Percentiles rank a stretch among this genome's conserved stretches.
phyloP scores from a whole-genome alignment of 495 filamentous ascomycete species.

The Cryomyces minteri region DNA sequence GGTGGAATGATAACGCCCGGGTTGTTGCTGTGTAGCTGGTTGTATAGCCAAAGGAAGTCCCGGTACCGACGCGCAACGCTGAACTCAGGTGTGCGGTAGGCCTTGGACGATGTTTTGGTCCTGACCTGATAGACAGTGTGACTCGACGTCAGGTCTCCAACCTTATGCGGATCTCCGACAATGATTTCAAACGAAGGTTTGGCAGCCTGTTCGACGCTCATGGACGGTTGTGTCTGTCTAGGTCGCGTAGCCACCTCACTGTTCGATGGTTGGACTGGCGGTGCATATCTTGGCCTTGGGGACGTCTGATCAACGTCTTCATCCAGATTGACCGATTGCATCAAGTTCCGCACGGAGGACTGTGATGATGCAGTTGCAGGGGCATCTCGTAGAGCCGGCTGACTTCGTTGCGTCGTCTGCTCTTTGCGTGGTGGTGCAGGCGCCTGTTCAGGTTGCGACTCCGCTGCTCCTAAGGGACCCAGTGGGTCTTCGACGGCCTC shows the following conservation, averaged over 20 bases:
- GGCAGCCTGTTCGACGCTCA: constrained; percentile 76
- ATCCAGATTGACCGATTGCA: constrained; percentile 43
- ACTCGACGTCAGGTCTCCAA: constrained; percentile 88
- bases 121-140: constrained; percentile 94
- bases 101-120: constrained; percentile 95
- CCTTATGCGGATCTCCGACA: constrained; percentile 94
- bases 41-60: constrained; percentile 97
- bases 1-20: constrained; percentile 91
- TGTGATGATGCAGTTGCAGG: constrained; percentile 30
- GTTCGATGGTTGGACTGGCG: constrained; percentile 44
- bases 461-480: constrained; percentile 60
- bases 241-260: constrained; percentile 20
- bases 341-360: constrained; percentile 28
- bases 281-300: constrained; percentile 42
- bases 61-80: constrained; percentile 82
- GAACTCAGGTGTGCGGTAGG: constrained; percentile 79
- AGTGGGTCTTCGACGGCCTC: constrained; percentile 81
- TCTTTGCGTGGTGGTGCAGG: constrained; percentile 85
- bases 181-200: constrained; percentile 82
- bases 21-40: constrained; percentile 78
- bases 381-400: constrained; percentile 16
- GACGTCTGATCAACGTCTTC: constrained; percentile 39
- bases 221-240: constrained; percentile 55
- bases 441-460: constrained; percentile 40
- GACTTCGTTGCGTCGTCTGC: constrained; percentile 29